Base-by-base conservation (phyloP, 331 rosid species). In the Pyrus hybrid region DNA sequence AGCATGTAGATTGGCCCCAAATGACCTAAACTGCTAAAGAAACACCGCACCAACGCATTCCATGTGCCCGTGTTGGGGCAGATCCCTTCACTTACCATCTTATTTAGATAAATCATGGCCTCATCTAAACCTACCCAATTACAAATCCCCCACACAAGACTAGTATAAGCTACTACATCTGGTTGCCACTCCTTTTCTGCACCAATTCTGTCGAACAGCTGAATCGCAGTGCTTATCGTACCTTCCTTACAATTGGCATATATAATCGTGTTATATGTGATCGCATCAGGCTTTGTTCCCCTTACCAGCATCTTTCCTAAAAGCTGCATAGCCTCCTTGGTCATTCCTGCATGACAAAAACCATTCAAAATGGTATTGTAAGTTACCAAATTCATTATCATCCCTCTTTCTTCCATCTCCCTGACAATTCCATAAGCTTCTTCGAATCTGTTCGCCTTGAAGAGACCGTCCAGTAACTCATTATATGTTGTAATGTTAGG, bases 401-500 rank as follows among this genome's bases (percentile, higher is more conserved):
- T n/a, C 67, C 77, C 71, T 74, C 77, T 82, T 30, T 83, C 86
- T 72, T 92, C 87, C 33, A 94, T 74, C 83, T 90, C 92, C 78
- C 79, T 86, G 47, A 82, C 29, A 75, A 90, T 89, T 73, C 69
- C 83, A 58, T 81, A 83, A 83, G 97, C 97, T 77, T 86, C 92
- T 79, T 70, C 71, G 16, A 85, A 84, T 65, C 80, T 74, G 72
- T 80, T 85, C 63, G 13, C 83, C 77, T 79, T 84, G 84, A 92
- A 87, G 68, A 94, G 82, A 30, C 91, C 96, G 35, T 94, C 88
- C 83, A 92, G 79, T 76, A 92, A 68, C 79, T 85, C 92, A 22
- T 94, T 87, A 79, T 92, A 94, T 3, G 97, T 87, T 64, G 83
- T 90, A 67, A 85, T 37, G 80, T 92, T 86, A 26, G 99, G 97